phyloP scores from a whole-genome alignment of 495 filamentous ascomycete species.

The Usnea hakonensis region DNA sequence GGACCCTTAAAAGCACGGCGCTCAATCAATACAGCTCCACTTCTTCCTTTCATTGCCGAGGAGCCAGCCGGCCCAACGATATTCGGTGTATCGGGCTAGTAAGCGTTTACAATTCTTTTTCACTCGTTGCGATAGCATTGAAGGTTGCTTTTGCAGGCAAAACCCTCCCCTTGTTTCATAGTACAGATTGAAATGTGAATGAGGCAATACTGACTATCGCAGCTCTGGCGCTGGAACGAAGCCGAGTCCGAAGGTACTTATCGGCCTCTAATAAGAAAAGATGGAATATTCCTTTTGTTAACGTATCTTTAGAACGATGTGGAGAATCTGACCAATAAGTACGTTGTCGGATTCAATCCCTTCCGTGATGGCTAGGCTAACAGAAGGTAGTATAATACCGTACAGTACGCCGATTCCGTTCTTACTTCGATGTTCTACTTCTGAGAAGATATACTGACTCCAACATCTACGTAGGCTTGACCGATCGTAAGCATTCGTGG shows the following conservation, averaged over 20 bases:
- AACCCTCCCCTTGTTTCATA: background rate
- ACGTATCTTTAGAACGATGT: conserved; percentile 61
- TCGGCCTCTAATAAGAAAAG: background rate
- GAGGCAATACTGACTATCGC: background rate
- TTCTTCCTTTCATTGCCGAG: conserved; percentile 57
- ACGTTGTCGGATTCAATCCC: conserved; percentile 65
- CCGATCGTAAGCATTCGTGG: conserved; percentile 44
- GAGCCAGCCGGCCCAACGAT: conserved; percentile 61
- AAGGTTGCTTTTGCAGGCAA: background rate
- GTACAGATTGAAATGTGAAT: background rate
- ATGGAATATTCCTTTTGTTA: background rate
- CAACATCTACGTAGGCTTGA: conserved; percentile 37
- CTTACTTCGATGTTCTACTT: background rate
- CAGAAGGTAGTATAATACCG: background rate
- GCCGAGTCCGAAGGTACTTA: conserved; percentile 61
- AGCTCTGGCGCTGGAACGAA: conserved; percentile 89
- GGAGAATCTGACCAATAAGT: conserved; percentile 71
- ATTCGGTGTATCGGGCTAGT: conserved; percentile 89
- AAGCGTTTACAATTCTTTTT: background rate
- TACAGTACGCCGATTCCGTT: background rate
- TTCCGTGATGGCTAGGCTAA: conserved; percentile 31
- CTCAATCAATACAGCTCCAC: conserved; percentile 54
- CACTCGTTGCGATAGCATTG: background rate
- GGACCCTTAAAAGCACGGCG: background rate
- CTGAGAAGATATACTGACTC: background rate